phyloP scores from a whole-genome alignment of 2,329 filamentous ascomycete species.

The Teratosphaeria nubilosa region DNA sequence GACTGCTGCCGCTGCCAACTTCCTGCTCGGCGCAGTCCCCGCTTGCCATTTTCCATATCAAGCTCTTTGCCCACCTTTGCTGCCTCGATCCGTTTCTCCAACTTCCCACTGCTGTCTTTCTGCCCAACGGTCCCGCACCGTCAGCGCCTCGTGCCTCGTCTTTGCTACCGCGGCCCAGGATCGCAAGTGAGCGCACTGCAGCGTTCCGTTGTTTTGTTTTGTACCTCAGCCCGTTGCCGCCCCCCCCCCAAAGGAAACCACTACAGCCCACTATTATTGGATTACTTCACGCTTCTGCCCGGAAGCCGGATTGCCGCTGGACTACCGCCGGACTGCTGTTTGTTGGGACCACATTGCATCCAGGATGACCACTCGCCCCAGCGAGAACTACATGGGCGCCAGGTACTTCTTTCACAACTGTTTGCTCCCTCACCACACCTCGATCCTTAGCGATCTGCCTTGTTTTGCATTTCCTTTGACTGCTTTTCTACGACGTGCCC shows the following conservation, averaged over 20 bases:
- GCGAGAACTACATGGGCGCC: constrained; percentile 26
- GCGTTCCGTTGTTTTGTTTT: constrained; percentile 1
- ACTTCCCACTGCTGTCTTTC: constrained; percentile 11
- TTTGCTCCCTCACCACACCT: constrained; percentile 1
- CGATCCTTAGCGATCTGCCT: constrained; percentile 4
- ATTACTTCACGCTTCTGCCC: constrained; percentile 10
- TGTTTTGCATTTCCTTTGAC: not conserved
- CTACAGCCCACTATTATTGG: not conserved
- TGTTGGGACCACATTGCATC: constrained; percentile 1
- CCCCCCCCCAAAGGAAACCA: not conserved
- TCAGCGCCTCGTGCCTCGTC: not conserved
- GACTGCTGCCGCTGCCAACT: not conserved
- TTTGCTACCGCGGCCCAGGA: constrained; percentile 1
- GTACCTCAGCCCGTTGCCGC: not conserved
- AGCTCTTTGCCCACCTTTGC: constrained; percentile 10
- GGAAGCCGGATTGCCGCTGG: constrained; percentile 8
- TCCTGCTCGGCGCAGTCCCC: not conserved
- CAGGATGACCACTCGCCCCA: constrained; percentile 30
- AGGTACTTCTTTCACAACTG: constrained; percentile 25
- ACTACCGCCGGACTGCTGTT: not conserved
- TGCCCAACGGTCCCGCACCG: constrained; percentile 8
- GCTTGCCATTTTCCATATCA: constrained; percentile 13
- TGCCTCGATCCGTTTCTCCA: constrained; percentile 4
- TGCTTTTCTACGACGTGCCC: not conserved
- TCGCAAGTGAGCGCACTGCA: not conserved